These are phyloP conservation scores for Microsporum canis DNA, from an alignment of 2,329 filamentous ascomycete genomes.

Conservation along the genomic window DNA sequence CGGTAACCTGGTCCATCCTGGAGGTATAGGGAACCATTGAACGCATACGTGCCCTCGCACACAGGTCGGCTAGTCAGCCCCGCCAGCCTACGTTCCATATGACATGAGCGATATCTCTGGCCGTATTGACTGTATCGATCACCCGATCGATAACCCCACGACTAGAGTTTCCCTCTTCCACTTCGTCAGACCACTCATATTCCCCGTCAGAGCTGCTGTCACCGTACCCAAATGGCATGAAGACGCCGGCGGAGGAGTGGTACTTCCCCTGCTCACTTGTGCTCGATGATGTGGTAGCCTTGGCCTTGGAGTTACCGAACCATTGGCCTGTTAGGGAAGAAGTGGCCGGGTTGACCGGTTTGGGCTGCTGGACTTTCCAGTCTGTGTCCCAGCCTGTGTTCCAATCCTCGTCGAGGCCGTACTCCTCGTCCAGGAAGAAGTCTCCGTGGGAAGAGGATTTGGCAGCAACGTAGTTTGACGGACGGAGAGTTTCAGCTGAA, in stretches of 20 bases:
- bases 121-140: conserved; percentile 16
- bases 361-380: conserved; percentile 8
- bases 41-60: not conserved
- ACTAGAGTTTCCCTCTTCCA: not conserved
- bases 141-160: conserved; percentile 13
- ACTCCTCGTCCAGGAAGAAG: conserved; percentile 10
- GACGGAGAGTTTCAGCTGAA: conserved; percentile 10
- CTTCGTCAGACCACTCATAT: not conserved
- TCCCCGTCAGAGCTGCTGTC: not conserved
- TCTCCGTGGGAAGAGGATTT: conserved; percentile 4
- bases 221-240: conserved; percentile 11
- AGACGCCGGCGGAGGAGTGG: conserved; percentile 10
- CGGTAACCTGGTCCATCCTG: not conserved
- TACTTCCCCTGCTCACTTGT: conserved; percentile 3
- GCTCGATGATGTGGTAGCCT: not conserved
- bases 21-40: not conserved
- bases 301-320: conserved; percentile 21
- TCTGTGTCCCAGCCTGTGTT: not conserved
- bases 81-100: conserved; percentile 20
- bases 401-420: conserved; percentile 3
- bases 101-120: conserved; percentile 18
- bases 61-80: conserved; percentile 5
- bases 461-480: not conserved
- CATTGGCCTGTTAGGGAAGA: not conserved
- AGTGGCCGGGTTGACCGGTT: not conserved